Conservation (phyloP, 2,329 filamentous ascomycete genomes). For the Alternaria metachromatica region DNA sequence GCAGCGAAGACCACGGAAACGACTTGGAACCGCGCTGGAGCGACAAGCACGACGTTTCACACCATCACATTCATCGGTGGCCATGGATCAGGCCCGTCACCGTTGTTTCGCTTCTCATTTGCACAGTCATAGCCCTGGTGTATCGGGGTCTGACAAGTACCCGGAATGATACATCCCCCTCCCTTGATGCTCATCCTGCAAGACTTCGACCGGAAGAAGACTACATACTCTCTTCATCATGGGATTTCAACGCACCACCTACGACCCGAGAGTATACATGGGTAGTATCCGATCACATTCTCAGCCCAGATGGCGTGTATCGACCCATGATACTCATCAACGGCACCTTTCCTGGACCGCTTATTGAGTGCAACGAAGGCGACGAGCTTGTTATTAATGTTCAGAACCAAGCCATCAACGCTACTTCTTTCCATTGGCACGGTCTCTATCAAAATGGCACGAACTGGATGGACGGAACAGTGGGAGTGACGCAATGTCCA, state of each 20-base stretch:
- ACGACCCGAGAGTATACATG: slow-evolving; percentile 65
- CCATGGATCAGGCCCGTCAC: slow-evolving; percentile 20
- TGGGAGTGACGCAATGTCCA: slow-evolving; percentile 59
- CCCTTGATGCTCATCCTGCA: background rate
- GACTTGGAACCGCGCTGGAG: slow-evolving; percentile 6
- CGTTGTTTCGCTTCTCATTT: slow-evolving; percentile 15
- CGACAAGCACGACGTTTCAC: background rate
- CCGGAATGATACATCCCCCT: background rate
- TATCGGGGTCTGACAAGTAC: background rate
- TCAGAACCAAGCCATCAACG: slow-evolving; percentile 60
- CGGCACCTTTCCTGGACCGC: slow-evolving; percentile 48
- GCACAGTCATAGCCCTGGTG: slow-evolving; percentile 9
- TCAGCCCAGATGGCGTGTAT: slow-evolving; percentile 63
- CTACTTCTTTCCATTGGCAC: slow-evolving; percentile 69
- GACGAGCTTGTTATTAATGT: slow-evolving; percentile 73
- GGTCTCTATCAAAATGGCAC: slow-evolving; percentile 61
- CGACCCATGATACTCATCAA: slow-evolving; percentile 53
- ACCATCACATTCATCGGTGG: background rate
- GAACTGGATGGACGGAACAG: slow-evolving; percentile 62
- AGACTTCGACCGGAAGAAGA: slow-evolving; percentile 32
- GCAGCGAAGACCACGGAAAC: slow-evolving; percentile 14
- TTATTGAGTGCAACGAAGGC: slow-evolving; percentile 60
- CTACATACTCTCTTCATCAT: slow-evolving; percentile 62
- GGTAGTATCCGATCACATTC: slow-evolving; percentile 63
- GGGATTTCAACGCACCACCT: slow-evolving; percentile 61